These are phyloP conservation scores for Fusarium tjaetaba DNA, from an alignment of 2,329 filamentous ascomycete genomes.

Conservation along the genomic window DNA sequence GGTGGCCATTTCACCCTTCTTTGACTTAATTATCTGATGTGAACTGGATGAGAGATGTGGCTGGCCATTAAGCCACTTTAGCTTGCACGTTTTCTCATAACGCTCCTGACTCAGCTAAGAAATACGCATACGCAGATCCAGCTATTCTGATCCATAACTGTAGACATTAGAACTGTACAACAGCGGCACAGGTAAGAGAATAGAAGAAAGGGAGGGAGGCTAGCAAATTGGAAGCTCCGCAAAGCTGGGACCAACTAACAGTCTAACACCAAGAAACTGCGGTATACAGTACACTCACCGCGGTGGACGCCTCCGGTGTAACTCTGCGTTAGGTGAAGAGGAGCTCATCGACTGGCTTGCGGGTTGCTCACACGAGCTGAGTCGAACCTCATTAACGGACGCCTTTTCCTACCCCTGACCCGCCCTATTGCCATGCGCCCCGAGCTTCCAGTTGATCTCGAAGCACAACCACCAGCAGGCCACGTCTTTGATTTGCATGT, in stretches of 20 bases:
- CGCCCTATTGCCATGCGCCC: constrained; percentile 21
- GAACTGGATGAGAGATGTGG: neutral
- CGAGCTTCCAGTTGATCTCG: constrained; percentile 8
- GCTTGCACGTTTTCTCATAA: neutral
- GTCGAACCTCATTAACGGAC: neutral
- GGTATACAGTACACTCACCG: constrained; percentile 28
- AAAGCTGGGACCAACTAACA: constrained; percentile 8
- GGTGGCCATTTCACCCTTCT: too few relatives aligned
- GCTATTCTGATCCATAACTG: constrained; percentile 13
- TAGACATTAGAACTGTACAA: constrained; percentile 4
- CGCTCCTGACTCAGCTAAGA: constrained; percentile 18
- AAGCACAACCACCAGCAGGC: neutral
- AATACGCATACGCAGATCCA: constrained; percentile 12
- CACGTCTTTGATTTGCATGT: constrained; percentile 15
- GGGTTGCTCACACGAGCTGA: constrained; percentile 31
- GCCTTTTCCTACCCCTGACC: constrained; percentile 2
- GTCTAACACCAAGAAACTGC: neutral
- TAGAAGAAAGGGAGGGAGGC: constrained; percentile 11
- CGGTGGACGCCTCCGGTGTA: constrained; percentile 12
- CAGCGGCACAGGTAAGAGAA: constrained; percentile 14
- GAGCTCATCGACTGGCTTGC: constrained; percentile 18
- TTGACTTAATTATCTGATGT: too few relatives aligned
- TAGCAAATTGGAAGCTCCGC: neutral
- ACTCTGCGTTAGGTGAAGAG: constrained; percentile 5
- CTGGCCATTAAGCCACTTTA: neutral